Evolutionary conservation across 345 rosid species (phyloP), one percentile per base, ranked within the genome.

Genomic region (Eutrema japonicum): DNA sequence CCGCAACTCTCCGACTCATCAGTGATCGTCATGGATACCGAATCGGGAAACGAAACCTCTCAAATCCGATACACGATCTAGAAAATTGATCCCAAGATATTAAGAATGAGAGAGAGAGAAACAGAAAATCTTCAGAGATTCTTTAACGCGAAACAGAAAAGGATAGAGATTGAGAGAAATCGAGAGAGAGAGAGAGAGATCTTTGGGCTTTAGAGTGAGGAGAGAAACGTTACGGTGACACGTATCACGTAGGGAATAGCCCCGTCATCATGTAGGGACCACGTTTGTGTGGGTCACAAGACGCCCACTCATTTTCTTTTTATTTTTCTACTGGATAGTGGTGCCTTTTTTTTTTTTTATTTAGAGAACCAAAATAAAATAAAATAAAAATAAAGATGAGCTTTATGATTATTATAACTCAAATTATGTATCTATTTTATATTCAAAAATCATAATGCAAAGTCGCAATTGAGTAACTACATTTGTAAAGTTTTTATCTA

Each of bases 1-100:
- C 93, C 96, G 58, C 97, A 89, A 72, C 97, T 95, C 88, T 95
- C 99, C 2, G 84, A 52, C 61, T 89, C 96, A 35, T 91, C 96
- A 46, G 86, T 96, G 73, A 85, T 85, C 78, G 90, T 87, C 98
- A 94, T 94, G 30, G 43, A 12, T 16, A 58, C 3, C 7, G 11
- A 52, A 59, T 26, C 49, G 58, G 4, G 18, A 55, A 30, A 16
- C 1, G 62, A 41, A 66, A 40, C 33, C 60, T 14, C 10, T 10
- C 2, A 12, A 38, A 67, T 38, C 49, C 2, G 48, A 4, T 36
- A 6, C 22, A 30, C 33, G 64, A 58, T 40, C 52, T 26, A 47
- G n/a, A 7, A 63, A 50, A 12, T 8, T 52, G 45, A 63, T 30
- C 53, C 53, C 22, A 13, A 56, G 72, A 74, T 41, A 52, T 3